phyloP scores from a whole-genome alignment of 2,329 filamentous ascomycete species.

The Hypoxylon sp. region DNA sequence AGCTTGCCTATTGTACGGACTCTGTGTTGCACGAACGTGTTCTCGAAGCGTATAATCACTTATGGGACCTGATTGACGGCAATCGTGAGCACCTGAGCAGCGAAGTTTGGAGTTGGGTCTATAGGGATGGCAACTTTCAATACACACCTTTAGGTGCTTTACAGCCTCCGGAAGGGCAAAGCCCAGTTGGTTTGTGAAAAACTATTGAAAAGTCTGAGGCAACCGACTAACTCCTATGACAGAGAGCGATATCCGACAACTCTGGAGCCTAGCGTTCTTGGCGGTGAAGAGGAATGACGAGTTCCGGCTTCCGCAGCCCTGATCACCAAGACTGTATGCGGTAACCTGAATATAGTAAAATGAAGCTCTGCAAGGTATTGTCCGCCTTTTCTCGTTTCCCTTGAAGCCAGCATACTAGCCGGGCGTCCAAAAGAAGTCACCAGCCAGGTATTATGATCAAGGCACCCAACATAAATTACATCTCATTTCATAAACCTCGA shows the following conservation, averaged over 20 bases:
- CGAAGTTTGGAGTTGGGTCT: conserved; percentile 76
- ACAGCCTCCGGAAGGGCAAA: conserved; percentile 62
- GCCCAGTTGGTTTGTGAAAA: conserved; percentile 53
- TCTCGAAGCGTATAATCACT: conserved; percentile 67
- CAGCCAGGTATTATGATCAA: conserved; percentile 16
- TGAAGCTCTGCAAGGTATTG: conserved; percentile 28
- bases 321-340: conserved; percentile 1
- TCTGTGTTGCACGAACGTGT: conserved; percentile 61
- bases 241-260: conserved; percentile 69
- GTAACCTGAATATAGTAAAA: conserved; percentile 10
- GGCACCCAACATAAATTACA: conserved; percentile 31
- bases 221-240: conserved; percentile 37
- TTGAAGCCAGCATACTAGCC: background rate
- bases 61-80: conserved; percentile 73
- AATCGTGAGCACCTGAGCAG: conserved; percentile 67
- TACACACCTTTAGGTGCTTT: conserved; percentile 67
- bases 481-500: conserved; percentile 37
- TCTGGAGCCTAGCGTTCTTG: conserved; percentile 73
- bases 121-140: conserved; percentile 62
- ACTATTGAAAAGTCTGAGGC: background rate
- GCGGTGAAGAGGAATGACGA: conserved; percentile 63
- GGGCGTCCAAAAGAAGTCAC: background rate
- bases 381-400: conserved; percentile 1
- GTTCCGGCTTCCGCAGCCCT: conserved; percentile 24
- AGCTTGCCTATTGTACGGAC: conserved; percentile 67